Evolutionary conservation across 2,329 filamentous ascomycete genomes (phyloP).

Genomic region (Colletotrichum destructivum): DNA sequence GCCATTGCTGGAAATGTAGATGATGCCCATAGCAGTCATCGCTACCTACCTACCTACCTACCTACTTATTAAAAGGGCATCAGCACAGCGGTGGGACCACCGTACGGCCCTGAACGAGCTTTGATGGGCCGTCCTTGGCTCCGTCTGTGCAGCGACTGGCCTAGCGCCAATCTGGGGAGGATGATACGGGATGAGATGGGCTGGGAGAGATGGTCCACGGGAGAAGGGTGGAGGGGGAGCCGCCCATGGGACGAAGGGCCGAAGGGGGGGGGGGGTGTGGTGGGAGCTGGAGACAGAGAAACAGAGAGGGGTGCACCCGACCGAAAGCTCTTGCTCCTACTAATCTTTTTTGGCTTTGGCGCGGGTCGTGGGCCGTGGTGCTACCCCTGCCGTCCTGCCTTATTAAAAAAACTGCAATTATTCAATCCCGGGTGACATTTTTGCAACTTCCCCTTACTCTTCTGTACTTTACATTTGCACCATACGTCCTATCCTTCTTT

Average conservation of each 20-base stretch:
- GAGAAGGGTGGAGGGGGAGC: neutral
- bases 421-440: conserved; percentile 43
- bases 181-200: conserved; percentile 9
- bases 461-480: conserved; percentile 33
- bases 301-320: conserved; percentile 11
- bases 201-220: conserved; percentile 6
- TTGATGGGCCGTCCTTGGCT: conserved; percentile 41
- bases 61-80: conserved; percentile 15
- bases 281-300: neutral
- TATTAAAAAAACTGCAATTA: conserved; percentile 43
- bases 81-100: conserved; percentile 32
- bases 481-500: conserved; percentile 23
- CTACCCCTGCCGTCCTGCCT: conserved; percentile 42
- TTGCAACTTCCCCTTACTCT: conserved; percentile 42
- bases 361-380: conserved; percentile 29
- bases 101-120: conserved; percentile 34
- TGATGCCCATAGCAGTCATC: neutral
- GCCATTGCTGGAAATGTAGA: no score
- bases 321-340: conserved; percentile 15
- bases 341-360: conserved; percentile 37
- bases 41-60: neutral
- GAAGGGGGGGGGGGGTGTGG: neutral
- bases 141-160: conserved; percentile 42
- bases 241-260: neutral
- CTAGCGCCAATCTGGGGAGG: conserved; percentile 42